Evolutionary conservation across 176 grass and related monocot genomes (phyloP).

Genomic region (Aegilops speltoides): DNA sequence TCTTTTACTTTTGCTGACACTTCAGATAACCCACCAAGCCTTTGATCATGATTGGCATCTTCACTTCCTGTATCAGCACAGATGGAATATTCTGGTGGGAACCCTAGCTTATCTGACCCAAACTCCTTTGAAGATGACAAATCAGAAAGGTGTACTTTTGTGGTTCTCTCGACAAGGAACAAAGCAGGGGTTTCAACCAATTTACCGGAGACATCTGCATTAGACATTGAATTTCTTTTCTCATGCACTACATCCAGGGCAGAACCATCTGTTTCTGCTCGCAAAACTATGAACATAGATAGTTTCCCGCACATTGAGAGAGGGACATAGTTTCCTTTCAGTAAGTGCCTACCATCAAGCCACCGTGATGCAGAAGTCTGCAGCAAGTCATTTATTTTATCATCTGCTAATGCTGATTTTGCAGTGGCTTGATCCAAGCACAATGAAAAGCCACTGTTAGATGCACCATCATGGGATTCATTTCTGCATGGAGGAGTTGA

Average conservation of each 20-base stretch:
- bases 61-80: slow-evolving; percentile 11
- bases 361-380: slow-evolving; percentile 64
- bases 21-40: slow-evolving; percentile 77
- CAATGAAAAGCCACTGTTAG: slow-evolving; percentile 35
- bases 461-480: slow-evolving; percentile 30
- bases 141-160: slow-evolving; percentile 64
- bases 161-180: slow-evolving; percentile 46
- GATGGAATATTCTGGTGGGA: slow-evolving; percentile 9
- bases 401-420: slow-evolving; percentile 70
- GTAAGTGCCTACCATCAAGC: slow-evolving; percentile 66
- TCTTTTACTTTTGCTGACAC: slow-evolving; percentile 62
- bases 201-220: slow-evolving; percentile 29
- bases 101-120: slow-evolving; percentile 20
- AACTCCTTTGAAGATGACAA: slow-evolving; percentile 30
- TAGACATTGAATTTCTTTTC: slow-evolving; percentile 21
- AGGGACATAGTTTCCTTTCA: slow-evolving; percentile 71
- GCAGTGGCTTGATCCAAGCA: slow-evolving; percentile 48
- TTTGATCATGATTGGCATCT: slow-evolving; percentile 20
- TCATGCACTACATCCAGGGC: slow-evolving; percentile 12
- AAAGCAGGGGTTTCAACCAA: not conserved
- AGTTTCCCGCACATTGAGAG: slow-evolving; percentile 63
- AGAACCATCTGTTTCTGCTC: slow-evolving; percentile 47
- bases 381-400: slow-evolving; percentile 61
- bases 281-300: slow-evolving; percentile 53
- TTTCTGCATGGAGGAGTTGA: slow-evolving; percentile 34